A percentile compares a stretch with the other conserved stretches of the same genome.
Conservation (phyloP, 1,284 basidiomycete species). For the Coniferiporia sulphurascens region DNA sequence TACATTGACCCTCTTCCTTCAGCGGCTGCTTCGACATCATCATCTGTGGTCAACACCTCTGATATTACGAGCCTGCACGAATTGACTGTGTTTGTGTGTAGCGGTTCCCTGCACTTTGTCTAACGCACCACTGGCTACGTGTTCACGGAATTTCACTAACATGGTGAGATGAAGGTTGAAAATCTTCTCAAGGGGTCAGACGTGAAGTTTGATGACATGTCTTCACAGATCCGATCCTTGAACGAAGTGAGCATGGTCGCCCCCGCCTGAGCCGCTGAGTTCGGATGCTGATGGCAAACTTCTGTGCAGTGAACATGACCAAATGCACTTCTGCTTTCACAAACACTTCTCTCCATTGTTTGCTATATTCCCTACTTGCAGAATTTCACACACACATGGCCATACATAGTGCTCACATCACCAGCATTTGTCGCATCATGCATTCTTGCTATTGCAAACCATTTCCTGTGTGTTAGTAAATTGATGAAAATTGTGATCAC, state of each 20-base stretch:
- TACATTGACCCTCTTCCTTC: not conserved
- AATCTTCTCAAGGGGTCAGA: conserved; percentile 73
- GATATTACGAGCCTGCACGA: conserved; percentile 82
- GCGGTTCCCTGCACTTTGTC: not conserved
- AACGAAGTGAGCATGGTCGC: conserved; percentile 55
- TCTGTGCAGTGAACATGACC: conserved; percentile 58
- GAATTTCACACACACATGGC: conserved; percentile 87
- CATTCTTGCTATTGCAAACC: conserved; percentile 76
- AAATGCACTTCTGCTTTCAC: conserved; percentile 73
- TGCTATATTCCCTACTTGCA: conserved; percentile 87
- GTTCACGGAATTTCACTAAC: not conserved
- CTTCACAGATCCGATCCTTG: conserved; percentile 71
- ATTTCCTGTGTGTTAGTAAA: no score
- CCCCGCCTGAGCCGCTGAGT: not conserved
- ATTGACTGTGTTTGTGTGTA: conserved; percentile 73
- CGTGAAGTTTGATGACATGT: conserved; percentile 80
- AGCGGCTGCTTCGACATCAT: not conserved
- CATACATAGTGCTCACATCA: conserved; percentile 84
- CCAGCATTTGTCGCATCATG: conserved; percentile 80
- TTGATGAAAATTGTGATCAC: no score
- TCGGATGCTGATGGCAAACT: conserved; percentile 8
- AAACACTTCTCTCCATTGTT: conserved; percentile 71
- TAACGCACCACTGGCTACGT: not conserved
- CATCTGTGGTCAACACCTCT: conserved; percentile 31
- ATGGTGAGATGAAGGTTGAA: conserved; percentile 65